Evolutionary conservation across 2,329 filamentous ascomycete genomes (phyloP).

Genomic region (Hypomyces perniciosus): DNA sequence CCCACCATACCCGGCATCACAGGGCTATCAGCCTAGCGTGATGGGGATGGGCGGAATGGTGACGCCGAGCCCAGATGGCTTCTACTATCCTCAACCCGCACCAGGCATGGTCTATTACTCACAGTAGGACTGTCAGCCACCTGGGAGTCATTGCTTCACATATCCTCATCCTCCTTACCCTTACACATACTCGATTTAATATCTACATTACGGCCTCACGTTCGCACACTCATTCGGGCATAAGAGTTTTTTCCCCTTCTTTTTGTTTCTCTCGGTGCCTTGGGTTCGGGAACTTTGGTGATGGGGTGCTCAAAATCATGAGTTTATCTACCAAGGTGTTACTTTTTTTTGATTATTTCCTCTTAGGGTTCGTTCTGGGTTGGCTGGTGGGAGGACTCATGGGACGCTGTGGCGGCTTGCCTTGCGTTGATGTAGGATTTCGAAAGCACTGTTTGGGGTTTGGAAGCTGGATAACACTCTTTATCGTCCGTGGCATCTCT

Average conservation of each 20-base stretch:
- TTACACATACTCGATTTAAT: conserved; percentile 27
- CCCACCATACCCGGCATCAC: conserved; percentile 42
- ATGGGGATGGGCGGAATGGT: conserved; percentile 77
- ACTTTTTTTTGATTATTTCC: background rate
- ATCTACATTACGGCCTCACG: conserved; percentile 16
- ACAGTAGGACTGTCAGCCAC: conserved; percentile 39
- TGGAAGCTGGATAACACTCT: background rate
- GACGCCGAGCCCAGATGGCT: conserved; percentile 60
- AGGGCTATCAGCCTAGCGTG: conserved; percentile 50
- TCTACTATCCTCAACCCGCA: conserved; percentile 60
- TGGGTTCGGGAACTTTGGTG: conserved; percentile 7
- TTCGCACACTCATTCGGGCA: conserved; percentile 6
- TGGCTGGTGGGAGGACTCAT: background rate
- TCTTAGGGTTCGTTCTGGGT: too few species aligned
- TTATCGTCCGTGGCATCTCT: background rate
- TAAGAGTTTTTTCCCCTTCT: background rate
- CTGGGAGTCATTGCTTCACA: conserved; percentile 17
- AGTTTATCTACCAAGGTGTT: background rate
- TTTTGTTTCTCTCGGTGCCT: conserved; percentile 5
- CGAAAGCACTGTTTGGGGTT: conserved; percentile 3
- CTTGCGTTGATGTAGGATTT: background rate
- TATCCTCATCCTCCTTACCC: conserved; percentile 17
- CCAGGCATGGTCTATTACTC: conserved; percentile 56
- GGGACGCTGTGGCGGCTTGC: background rate
- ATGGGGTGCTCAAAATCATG: conserved; percentile 13